These are phyloP conservation scores for Schwanniomyces polymorphus DNA, from an alignment of 805 yeast genomes.

Conservation along the genomic window DNA sequence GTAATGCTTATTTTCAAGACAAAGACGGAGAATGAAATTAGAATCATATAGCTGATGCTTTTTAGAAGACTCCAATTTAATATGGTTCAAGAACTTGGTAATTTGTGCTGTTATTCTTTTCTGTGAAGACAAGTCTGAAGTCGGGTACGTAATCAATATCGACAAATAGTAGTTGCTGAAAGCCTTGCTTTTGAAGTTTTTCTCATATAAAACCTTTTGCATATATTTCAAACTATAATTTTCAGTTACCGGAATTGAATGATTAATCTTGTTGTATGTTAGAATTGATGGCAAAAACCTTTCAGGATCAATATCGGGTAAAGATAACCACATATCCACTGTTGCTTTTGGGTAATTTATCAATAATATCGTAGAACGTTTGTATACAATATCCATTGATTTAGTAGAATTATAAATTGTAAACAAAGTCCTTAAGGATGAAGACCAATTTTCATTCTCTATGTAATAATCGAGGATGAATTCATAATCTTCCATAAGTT, in stretches of 20 bases:
- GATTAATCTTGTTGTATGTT: conserved; percentile 55
- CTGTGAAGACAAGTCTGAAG: conserved; percentile 1
- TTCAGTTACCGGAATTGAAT: conserved; percentile 38
- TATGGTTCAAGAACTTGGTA: conserved; percentile 25
- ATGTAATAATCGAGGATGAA: conserved; percentile 72
- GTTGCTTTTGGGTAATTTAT: conserved; percentile 69
- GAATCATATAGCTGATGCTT: conserved; percentile 49
- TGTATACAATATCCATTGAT: conserved; percentile 48
- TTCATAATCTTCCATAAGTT: conserved; percentile 62
- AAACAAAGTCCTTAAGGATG: conserved; percentile 61
- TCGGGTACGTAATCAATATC: conserved; percentile 52
- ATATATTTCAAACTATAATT: conserved; percentile 72
- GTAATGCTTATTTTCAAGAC: conserved; percentile 57
- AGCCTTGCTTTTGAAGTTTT: conserved; percentile 39
- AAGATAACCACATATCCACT: conserved; percentile 74
- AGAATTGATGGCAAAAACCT: conserved; percentile 75
- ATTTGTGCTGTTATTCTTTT: conserved; percentile 25
- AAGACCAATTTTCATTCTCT: conserved; percentile 68
- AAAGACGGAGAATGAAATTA: conserved; percentile 73
- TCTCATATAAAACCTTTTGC: conserved; percentile 44
- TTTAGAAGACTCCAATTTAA: conserved; percentile 18
- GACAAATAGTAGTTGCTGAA: conserved; percentile 73
- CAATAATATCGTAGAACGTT: conserved; percentile 67
- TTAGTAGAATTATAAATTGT: conserved; percentile 46
- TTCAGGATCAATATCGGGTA: conserved; percentile 53